phyloP scores from a whole-genome alignment of 2,329 filamentous ascomycete genomes.

The Macrophomina phaseolina region DNA sequence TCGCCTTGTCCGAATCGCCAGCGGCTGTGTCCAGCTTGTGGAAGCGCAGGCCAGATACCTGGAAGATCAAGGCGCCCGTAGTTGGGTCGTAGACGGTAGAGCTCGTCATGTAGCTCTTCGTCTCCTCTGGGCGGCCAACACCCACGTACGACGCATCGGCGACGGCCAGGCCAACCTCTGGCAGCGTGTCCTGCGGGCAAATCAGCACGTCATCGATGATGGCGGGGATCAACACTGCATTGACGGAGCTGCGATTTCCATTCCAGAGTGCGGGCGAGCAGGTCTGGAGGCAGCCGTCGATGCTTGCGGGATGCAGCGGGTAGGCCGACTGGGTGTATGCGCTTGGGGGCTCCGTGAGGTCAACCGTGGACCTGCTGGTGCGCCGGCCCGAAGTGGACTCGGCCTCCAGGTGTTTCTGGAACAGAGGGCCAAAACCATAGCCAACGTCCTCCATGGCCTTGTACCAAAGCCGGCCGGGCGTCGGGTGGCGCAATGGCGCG shows the following conservation, averaged over 20 bases:
- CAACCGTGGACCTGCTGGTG: constrained; percentile 28
- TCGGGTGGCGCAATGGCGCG: constrained; percentile 26
- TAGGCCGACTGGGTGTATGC: constrained; percentile 38
- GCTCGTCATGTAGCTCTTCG: constrained; percentile 29
- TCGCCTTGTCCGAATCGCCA: constrained; percentile 15
- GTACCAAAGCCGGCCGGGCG: constrained; percentile 33
- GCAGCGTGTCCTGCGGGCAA: neutral
- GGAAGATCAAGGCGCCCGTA: constrained; percentile 29
- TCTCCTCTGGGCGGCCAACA: constrained; percentile 28
- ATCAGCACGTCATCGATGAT: constrained; percentile 35
- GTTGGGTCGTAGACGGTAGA: constrained; percentile 17
- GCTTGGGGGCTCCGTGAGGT: constrained; percentile 29
- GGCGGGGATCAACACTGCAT: constrained; percentile 30
- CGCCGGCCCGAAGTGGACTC: constrained; percentile 24
- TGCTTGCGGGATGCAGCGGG: constrained; percentile 40
- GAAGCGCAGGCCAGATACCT: constrained; percentile 32
- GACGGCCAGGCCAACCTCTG: neutral
- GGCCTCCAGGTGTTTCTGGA: constrained; percentile 31
- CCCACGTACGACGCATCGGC: constrained; percentile 28
- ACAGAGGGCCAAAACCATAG: constrained; percentile 33
- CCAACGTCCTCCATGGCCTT: constrained; percentile 31
- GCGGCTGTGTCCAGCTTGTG: constrained; percentile 30
- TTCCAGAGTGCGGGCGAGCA: constrained; percentile 31
- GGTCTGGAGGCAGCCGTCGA: constrained; percentile 41
- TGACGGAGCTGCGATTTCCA: constrained; percentile 30